Conservation (phyloP, 2,329 filamentous ascomycete species). For the Leptodontidium sp. region DNA sequence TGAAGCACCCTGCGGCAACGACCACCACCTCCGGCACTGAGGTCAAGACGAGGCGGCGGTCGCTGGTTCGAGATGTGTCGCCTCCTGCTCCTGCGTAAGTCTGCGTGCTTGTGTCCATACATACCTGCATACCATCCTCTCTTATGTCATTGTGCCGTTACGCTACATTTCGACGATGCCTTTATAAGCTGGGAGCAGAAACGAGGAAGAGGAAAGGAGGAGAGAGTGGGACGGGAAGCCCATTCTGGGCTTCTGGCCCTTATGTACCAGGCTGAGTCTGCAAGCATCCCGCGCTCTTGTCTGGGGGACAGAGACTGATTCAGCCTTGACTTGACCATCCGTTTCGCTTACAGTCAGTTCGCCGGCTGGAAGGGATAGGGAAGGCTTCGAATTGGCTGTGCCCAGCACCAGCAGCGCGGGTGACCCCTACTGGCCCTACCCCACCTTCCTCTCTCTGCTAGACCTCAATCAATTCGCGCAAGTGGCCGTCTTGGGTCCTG, state of each 20-base stretch:
- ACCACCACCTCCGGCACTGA: constrained; percentile 20
- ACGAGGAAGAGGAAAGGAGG: neutral
- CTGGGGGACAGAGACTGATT: constrained; percentile 14
- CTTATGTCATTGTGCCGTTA: neutral
- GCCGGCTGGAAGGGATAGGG: constrained; percentile 2
- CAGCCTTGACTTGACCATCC: constrained; percentile 32
- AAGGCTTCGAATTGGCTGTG: constrained; percentile 14
- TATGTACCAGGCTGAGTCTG: constrained; percentile 49
- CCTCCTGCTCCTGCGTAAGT: constrained; percentile 51
- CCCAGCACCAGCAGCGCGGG: constrained; percentile 25
- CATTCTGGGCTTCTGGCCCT: constrained; percentile 35
- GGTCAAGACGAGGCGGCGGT: constrained; percentile 29
- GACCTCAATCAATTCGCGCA: constrained; percentile 30
- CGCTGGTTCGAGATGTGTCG: constrained; percentile 45
- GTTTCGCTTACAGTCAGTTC: constrained; percentile 31
- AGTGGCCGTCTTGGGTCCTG: constrained; percentile 24
- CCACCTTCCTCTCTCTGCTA: constrained; percentile 32
- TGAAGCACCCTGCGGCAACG: constrained; percentile 21
- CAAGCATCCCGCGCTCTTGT: constrained; percentile 20
- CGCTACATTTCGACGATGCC: neutral
- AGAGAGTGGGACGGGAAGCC: neutral
- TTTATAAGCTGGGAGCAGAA: constrained; percentile 13
- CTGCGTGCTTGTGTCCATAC: constrained; percentile 16
- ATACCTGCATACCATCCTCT: neutral
- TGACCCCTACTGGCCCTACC: constrained; percentile 31